Conservation (phyloP, 208 protist genomes). For the Trypanosoma caninum region DNA sequence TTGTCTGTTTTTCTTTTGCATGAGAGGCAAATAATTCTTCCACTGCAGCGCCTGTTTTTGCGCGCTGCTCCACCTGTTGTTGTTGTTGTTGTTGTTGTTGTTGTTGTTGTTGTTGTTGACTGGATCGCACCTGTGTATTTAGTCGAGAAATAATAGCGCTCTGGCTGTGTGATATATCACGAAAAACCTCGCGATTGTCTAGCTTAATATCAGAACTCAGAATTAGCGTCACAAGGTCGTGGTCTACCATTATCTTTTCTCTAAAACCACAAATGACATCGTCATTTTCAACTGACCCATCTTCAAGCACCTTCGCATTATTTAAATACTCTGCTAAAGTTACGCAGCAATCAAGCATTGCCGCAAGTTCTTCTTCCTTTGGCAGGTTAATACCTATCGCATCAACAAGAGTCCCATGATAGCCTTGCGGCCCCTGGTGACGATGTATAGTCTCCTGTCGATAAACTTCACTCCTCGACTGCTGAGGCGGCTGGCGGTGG, state of each 20-base stretch:
- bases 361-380: conserved; percentile 44
- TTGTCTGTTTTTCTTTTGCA: background rate
- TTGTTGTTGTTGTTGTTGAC: background rate
- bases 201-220: conserved; percentile 64
- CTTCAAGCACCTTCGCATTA: conserved; percentile 37
- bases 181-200: conserved; percentile 48
- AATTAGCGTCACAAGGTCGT: conserved; percentile 52
- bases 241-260: conserved; percentile 46
- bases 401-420: conserved; percentile 35
- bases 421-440: background rate
- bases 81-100: too few species aligned
- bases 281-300: conserved; percentile 37
- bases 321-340: conserved; percentile 77
- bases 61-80: too few species aligned
- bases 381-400: conserved; percentile 66
- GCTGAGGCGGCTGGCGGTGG: background rate
- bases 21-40: too few species aligned
- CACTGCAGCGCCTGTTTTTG: too few species aligned
- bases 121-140: background rate
- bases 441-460: background rate
- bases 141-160: conserved; percentile 37
- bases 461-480: background rate
- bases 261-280: conserved; percentile 59
- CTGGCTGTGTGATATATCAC: conserved; percentile 57
- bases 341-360: conserved; percentile 78